Conservation (phyloP, 192 early-diverging fungal genomes). For the Coemansia sp. region DNA sequence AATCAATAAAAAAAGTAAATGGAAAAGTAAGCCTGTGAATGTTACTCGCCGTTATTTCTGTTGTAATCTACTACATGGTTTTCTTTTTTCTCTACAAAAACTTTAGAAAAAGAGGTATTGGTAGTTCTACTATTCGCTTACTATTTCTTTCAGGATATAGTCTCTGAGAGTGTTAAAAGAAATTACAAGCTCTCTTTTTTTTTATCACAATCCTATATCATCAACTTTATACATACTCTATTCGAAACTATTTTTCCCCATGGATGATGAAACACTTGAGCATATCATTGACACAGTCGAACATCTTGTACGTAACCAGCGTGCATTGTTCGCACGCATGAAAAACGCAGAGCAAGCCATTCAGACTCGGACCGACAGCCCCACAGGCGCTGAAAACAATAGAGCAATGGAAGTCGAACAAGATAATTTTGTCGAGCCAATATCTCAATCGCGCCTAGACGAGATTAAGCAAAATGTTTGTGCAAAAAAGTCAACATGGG, state of each 20-base stretch:
- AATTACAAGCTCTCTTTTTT: not conserved
- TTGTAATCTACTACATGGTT: no score
- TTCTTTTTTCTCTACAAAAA: no score
- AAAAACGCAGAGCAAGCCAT: not conserved
- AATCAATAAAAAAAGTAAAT: not conserved
- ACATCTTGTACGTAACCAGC: not conserved
- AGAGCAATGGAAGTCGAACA: not conserved
- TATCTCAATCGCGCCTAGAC: not conserved
- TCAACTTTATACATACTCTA: not conserved
- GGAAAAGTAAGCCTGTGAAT: not conserved
- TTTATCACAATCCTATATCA: not conserved
- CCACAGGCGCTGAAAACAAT: not conserved
- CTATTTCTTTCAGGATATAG: not conserved
- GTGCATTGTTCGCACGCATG: not conserved
- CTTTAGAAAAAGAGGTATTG: not conserved
- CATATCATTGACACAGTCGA: not conserved
- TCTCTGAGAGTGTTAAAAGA: not conserved
- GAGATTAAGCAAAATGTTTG: not conserved
- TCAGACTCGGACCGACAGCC: not conserved
- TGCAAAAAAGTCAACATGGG: not conserved
- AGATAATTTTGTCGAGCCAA: not conserved
- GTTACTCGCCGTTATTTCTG: no score
- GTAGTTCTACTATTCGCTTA: not conserved
- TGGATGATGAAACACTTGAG: not conserved
- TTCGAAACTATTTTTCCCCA: not conserved